These are phyloP conservation scores for Leccinum subfulvum DNA, from an alignment of 1,284 basidiomycete genomes.

Conservation along the genomic window DNA sequence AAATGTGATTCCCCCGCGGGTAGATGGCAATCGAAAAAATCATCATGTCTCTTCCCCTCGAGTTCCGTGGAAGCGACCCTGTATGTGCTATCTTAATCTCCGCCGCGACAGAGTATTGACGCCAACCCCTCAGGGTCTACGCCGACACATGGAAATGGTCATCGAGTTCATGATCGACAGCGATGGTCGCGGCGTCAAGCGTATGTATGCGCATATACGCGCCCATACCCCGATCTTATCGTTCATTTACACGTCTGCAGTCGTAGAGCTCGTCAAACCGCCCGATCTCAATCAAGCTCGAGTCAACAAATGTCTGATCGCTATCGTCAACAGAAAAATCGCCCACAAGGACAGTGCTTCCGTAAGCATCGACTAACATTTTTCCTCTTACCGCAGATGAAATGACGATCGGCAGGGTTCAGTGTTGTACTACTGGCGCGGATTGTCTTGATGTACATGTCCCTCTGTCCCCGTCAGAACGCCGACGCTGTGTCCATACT, in stretches of 20 bases:
- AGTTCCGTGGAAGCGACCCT: conserved; percentile 86
- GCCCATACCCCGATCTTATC: not conserved
- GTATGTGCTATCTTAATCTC: conserved; percentile 41
- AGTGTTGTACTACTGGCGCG: conserved; percentile 33
- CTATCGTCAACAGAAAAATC: conserved; percentile 84
- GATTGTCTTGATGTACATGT: conserved; percentile 24
- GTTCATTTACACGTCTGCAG: conserved; percentile 39
- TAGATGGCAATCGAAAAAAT: conserved; percentile 71
- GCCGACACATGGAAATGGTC: conserved; percentile 76
- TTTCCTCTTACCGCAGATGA: not conserved
- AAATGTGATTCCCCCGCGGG: not conserved
- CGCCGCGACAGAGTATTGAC: not conserved
- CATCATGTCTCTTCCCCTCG: conserved; percentile 79
- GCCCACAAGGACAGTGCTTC: conserved; percentile 75
- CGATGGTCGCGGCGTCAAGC: conserved; percentile 50
- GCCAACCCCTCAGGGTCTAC: conserved; percentile 49
- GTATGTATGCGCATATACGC: conserved; percentile 41
- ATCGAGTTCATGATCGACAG: conserved; percentile 68
- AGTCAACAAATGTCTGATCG: conserved; percentile 92
- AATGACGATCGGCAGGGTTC: conserved; percentile 22
- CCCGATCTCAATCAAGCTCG: conserved; percentile 85
- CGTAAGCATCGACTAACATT: conserved; percentile 35
- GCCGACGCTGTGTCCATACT: not conserved
- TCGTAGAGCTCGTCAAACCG: conserved; percentile 74
- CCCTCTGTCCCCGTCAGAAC: not conserved